Evolutionary conservation across 1,284 basidiomycete genomes (phyloP).

Genomic region (Flammula alnicola): DNA sequence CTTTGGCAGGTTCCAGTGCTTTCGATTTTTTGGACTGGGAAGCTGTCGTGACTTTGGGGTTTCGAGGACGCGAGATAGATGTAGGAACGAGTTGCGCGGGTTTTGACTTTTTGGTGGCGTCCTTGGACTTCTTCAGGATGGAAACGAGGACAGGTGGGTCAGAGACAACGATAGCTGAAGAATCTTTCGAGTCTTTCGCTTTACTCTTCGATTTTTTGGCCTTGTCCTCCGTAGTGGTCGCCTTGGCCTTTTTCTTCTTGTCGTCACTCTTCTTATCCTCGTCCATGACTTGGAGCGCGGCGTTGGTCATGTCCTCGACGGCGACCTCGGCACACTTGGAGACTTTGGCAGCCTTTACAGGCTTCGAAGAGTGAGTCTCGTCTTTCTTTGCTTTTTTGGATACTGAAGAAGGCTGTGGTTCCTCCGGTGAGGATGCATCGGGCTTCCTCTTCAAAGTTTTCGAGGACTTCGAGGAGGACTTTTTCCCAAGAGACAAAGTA

Average conservation of each 20-base stretch:
- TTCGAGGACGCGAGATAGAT: constrained; percentile 21
- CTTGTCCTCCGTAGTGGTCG: constrained; percentile 10
- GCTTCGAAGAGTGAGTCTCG: constrained; percentile 5
- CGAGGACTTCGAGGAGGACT: constrained; percentile 19
- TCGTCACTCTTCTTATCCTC: constrained; percentile 2
- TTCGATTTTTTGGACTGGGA: constrained; percentile 22
- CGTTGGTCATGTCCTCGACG: constrained; percentile 2
- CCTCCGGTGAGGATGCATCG: constrained; percentile 13
- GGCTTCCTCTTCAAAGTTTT: constrained; percentile 31
- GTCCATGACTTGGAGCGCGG: constrained; percentile 6
- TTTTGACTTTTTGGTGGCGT: constrained; percentile 23
- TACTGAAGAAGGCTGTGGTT: constrained; percentile 3
- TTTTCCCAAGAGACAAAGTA: constrained; percentile 17
- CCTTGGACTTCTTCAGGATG: constrained; percentile 9
- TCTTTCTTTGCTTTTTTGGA: constrained; percentile 28
- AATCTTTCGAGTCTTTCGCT: constrained; percentile 10
- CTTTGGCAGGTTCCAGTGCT: constrained; percentile 18
- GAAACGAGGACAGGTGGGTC: neutral
- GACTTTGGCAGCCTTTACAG: constrained; percentile 9
- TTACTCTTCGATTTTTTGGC: constrained; percentile 3
- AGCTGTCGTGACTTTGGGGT: constrained; percentile 11
- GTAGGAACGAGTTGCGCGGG: constrained; percentile 16
- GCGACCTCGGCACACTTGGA: neutral
- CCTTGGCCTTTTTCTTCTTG: constrained; percentile 12
- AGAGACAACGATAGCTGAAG: neutral